A percentile compares a stretch with the other conserved stretches of the same genome.
phyloP scores from a whole-genome alignment of 129 eudicot genomes.

The Flaveria ramosissima region DNA sequence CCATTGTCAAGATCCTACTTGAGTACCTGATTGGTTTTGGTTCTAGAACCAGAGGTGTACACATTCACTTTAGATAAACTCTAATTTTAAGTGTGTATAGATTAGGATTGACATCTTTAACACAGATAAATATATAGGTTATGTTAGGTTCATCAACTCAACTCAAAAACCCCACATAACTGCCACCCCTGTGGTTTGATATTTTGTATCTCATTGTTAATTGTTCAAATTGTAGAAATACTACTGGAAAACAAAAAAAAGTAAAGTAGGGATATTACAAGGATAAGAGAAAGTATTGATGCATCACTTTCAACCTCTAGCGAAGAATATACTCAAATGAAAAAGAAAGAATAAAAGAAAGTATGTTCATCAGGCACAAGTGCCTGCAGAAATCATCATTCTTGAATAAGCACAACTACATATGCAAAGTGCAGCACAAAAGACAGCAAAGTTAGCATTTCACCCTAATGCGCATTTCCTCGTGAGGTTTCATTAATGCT shows the following conservation, averaged over 20 bases:
- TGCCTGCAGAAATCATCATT: conserved; percentile 28
- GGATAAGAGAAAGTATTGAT: conserved; percentile 14
- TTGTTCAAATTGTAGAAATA: neutral
- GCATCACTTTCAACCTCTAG: conserved; percentile 28
- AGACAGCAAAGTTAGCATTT: conserved; percentile 24
- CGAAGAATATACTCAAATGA: conserved; percentile 15
- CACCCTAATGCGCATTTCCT: conserved; percentile 42
- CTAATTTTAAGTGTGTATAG: neutral
- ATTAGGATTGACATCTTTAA: neutral
- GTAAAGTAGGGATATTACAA: conserved; percentile 12
- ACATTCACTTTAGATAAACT: neutral
- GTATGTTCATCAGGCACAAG: conserved; percentile 18
- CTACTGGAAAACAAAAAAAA: neutral
- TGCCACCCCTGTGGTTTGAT: neutral
- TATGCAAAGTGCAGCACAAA: conserved; percentile 27
- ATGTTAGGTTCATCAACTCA: neutral
- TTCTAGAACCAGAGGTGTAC: neutral
- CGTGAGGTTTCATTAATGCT: conserved; percentile 49
- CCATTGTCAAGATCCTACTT: neutral
- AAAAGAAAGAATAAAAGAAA: neutral
- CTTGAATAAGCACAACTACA: conserved; percentile 29
- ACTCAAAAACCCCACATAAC: neutral
- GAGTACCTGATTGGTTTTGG: neutral
- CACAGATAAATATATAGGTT: neutral
- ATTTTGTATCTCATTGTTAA: neutral